These are phyloP conservation scores for Plasmodium ovale DNA, from an alignment of 169 alveolate genomes.

Conservation along the genomic window DNA sequence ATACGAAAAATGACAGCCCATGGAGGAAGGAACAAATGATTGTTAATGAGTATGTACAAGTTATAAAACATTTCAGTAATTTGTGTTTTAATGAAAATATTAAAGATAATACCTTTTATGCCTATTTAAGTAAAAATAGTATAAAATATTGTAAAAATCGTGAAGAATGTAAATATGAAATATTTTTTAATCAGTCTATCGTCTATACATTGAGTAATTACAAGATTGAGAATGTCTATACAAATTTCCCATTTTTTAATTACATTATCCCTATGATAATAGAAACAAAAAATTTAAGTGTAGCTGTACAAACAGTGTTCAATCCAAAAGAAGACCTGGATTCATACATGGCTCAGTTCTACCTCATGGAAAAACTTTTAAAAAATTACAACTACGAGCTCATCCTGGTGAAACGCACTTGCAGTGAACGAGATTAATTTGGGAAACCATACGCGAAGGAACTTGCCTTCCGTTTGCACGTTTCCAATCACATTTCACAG, in stretches of 20 bases:
- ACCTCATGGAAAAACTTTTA: slow-evolving; percentile 37
- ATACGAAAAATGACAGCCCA: not conserved
- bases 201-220: slow-evolving; percentile 9
- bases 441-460: no score
- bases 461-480: no score
- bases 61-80: slow-evolving; percentile 16
- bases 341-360: slow-evolving; percentile 12
- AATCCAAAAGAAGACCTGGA: slow-evolving; percentile 31
- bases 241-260: slow-evolving; percentile 63
- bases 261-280: slow-evolving; percentile 68
- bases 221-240: slow-evolving; percentile 17
- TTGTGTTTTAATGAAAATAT: slow-evolving; percentile 11
- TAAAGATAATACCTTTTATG: slow-evolving; percentile 24
- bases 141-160: slow-evolving; percentile 2
- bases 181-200: slow-evolving; percentile 6
- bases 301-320: slow-evolving; percentile 30
- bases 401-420: slow-evolving; percentile 45
- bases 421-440: no score
- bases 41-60: slow-evolving; percentile 14
- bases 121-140: slow-evolving; percentile 32
- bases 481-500: no score
- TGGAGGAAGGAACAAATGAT: slow-evolving; percentile 5
- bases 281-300: slow-evolving; percentile 20
- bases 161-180: slow-evolving; percentile 6
- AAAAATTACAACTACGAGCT: slow-evolving; percentile 61